Base-by-base conservation (phyloP, 371 early-diverging fungal species). In the Mortierella sp. region DNA sequence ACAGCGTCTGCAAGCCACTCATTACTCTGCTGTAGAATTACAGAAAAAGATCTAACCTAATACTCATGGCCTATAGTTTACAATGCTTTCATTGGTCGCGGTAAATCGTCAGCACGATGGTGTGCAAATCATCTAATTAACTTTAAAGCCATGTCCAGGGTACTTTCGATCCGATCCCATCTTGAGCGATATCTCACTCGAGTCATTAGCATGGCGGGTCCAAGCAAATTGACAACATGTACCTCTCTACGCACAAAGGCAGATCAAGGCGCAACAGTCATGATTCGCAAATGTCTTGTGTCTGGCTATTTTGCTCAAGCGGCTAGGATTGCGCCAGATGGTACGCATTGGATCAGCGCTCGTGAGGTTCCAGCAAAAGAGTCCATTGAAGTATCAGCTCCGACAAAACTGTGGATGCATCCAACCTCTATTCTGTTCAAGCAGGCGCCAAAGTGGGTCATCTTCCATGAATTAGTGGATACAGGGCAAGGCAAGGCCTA, bases 241-340 rank as follows among this genome's bases (percentile, higher is more conserved):
- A 54, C 87, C n/a, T 77, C 83, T 20, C 37, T 79, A 68, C 77
- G 84, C 49, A 71, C 84, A 2, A 52, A 30, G 0, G 11, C 4
- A 24, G 6, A 22, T 5, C 24, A 32, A 5, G 84, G 39, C 88
- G 87, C 26, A 77, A 85, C 47, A 69, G 75, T 51, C 5, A 85
- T 86, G 61, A 87, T 96, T 20, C 77, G 93, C 22, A 92, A 90
- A 77, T 95, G 95, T 70, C 86, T 96, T 1, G 85, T 92, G 0
- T 88, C 89, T 32, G 95, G 94, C 0, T 95, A 92, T 72, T 95
- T 95, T 83, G 77, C 92, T 3, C 91, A 95, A 30, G 95, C 94
- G 9, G 95, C 95, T 0, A 88, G 87, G 85, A 89, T 87, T 83
- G 86, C 87, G 80, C 86, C 58, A 62, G 92, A 93, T 83, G 95